Percentiles rank a stretch among this genome's conserved stretches.
Conservation (phyloP, 2,329 filamentous ascomycete species). For the Exophiala phaeomuriformis region DNA sequence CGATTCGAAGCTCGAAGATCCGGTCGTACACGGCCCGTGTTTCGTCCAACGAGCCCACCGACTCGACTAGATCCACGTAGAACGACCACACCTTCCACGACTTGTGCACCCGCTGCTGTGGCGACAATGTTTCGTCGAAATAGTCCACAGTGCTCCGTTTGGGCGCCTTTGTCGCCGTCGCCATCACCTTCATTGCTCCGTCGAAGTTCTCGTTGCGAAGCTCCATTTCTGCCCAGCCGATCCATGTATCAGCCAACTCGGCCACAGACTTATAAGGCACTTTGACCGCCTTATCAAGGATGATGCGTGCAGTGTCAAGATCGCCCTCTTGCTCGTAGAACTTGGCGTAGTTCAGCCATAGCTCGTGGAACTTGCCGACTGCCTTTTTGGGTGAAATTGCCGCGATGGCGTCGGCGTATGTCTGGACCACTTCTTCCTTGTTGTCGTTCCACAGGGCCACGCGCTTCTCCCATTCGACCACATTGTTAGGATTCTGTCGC, state of each 20-base stretch:
- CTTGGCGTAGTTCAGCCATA: slow-evolving; percentile 95
- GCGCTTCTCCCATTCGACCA: slow-evolving; percentile 93
- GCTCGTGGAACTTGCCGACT: slow-evolving; percentile 81
- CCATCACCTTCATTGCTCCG: slow-evolving; percentile 89
- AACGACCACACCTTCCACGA: slow-evolving; percentile 99
- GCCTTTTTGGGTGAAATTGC: slow-evolving; percentile 93
- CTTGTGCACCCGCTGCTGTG: slow-evolving; percentile 95
- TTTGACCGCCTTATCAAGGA: slow-evolving; percentile 96
- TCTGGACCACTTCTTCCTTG: slow-evolving; percentile 81
- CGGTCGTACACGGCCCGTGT: slow-evolving; percentile 92
- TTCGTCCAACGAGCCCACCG: slow-evolving; percentile 82
- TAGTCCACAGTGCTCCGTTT: slow-evolving; percentile 98
- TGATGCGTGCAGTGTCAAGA: slow-evolving; percentile 74
- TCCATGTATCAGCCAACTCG: slow-evolving; percentile 96
- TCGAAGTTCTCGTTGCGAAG: slow-evolving; percentile 93
- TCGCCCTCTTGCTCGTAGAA: slow-evolving; percentile 90
- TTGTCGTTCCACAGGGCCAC: slow-evolving; percentile 95
- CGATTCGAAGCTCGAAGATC: slow-evolving; percentile 96
- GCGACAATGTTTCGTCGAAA: slow-evolving; percentile 88
- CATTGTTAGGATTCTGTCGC: slow-evolving; percentile 92
- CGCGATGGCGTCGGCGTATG: slow-evolving; percentile 88
- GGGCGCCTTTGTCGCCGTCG: slow-evolving; percentile 91
- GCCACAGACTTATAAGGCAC: slow-evolving; percentile 97
- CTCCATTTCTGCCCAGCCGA: slow-evolving; percentile 98
- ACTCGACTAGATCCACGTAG: slow-evolving; percentile 96